Evolutionary conservation across 164 flowering plant genomes (phyloP).

Genomic region (Annona squamosa): DNA sequence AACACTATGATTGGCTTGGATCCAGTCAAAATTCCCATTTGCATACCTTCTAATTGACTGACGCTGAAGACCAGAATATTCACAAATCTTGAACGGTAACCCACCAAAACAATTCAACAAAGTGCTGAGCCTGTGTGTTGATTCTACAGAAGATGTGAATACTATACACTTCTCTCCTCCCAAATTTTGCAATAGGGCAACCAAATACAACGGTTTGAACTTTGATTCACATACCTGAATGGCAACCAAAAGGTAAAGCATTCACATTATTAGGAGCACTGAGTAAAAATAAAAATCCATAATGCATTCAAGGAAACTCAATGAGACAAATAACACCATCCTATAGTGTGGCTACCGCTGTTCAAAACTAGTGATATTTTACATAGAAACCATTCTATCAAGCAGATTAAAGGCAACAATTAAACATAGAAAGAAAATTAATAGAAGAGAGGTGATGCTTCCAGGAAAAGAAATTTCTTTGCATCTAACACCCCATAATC

Average conservation of each 20-base stretch:
- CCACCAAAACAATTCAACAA: conserved; percentile 62
- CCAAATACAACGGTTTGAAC: conserved; percentile 67
- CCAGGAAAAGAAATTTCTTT: too few relatives aligned
- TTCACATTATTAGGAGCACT: neutral
- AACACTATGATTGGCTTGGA: too few relatives aligned
- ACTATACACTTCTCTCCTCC: conserved; percentile 71
- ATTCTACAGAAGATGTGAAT: conserved; percentile 76
- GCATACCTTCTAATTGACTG: conserved; percentile 76
- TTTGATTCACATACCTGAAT: conserved; percentile 70
- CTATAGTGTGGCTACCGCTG: too few relatives aligned
- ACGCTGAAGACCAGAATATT: conserved; percentile 74
- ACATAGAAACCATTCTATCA: too few relatives aligned
- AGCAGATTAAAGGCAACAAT: too few relatives aligned
- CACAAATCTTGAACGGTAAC: conserved; percentile 51
- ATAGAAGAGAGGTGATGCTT: too few relatives aligned
- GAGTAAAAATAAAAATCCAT: neutral
- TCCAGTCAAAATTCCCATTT: too few relatives aligned
- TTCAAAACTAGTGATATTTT: too few relatives aligned
- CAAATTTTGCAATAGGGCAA: conserved; percentile 58
- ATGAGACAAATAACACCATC: too few relatives aligned
- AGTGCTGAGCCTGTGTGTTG: conserved; percentile 66
- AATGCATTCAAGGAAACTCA: neutral
- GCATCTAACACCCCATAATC: too few relatives aligned
- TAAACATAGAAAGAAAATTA: too few relatives aligned
- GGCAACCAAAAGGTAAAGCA: neutral